Evolutionary conservation across 1,284 basidiomycete species (phyloP).

Genomic region (Lentinus polychrous): DNA sequence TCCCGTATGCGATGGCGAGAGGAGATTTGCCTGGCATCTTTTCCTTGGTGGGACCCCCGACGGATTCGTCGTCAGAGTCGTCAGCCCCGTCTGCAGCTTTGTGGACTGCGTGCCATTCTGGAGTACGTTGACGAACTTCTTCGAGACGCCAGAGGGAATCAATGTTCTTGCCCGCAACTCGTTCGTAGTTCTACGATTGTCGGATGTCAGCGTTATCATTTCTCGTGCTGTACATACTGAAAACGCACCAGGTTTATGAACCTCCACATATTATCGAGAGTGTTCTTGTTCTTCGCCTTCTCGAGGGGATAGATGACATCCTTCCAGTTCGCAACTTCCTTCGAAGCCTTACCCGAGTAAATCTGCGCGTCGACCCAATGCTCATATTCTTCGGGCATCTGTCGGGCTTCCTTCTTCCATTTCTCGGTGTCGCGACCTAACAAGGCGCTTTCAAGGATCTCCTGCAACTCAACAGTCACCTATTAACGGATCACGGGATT

Average conservation of each 20-base stretch:
- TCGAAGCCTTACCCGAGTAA: conserved; percentile 49
- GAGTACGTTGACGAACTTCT: conserved; percentile 42
- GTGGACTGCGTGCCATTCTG: conserved; percentile 50
- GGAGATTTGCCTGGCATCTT: conserved; percentile 23
- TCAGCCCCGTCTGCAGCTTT: conserved; percentile 17
- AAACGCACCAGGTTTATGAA: conserved; percentile 47
- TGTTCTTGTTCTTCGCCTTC: conserved; percentile 39
- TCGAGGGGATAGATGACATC: conserved; percentile 53
- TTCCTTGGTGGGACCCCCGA: conserved; percentile 14
- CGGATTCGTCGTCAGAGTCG: conserved; percentile 24
- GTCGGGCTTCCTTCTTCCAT: conserved; percentile 40
- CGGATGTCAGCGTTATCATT: not conserved
- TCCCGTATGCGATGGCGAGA: conserved; percentile 34
- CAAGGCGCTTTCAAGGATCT: conserved; percentile 52
- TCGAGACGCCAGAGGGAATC: conserved; percentile 59
- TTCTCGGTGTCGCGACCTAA: conserved; percentile 41
- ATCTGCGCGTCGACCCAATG: conserved; percentile 61
- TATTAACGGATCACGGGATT: conserved; percentile 19
- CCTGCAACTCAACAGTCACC: conserved; percentile 57
- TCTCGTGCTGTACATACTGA: not conserved
- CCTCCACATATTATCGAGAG: conserved; percentile 60
- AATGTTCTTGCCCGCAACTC: conserved; percentile 41
- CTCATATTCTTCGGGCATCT: conserved; percentile 52
- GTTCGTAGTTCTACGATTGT: conserved; percentile 48
- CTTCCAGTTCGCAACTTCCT: conserved; percentile 41